Percentiles rank a stretch among this genome's conserved stretches.
These are phyloP conservation scores for Globisporangium radiosum DNA, from an alignment of 352 stramenopile species.

Conservation along the genomic window DNA sequence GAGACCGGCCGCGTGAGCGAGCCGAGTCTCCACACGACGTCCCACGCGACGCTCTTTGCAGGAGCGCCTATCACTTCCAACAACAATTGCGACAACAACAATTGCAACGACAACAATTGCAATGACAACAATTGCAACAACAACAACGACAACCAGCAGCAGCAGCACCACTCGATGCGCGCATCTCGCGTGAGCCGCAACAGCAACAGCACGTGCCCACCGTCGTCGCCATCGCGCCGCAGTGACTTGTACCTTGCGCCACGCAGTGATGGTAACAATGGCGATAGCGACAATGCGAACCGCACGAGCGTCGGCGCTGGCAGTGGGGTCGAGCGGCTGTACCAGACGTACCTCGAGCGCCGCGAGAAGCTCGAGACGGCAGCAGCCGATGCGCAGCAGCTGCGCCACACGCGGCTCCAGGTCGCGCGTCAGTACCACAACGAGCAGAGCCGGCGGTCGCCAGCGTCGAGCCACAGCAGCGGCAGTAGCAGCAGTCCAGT, in stretches of 20 bases:
- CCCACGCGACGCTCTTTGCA: slow-evolving; percentile 3
- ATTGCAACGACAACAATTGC: no score
- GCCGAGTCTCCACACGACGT: slow-evolving; percentile 2
- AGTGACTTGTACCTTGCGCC: slow-evolving; percentile 5
- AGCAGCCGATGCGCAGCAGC: slow-evolving; percentile 1
- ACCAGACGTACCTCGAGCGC: slow-evolving; percentile 7
- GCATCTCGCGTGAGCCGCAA: neutral
- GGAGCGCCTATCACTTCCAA: no score
- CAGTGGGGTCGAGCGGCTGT: slow-evolving; percentile 4
- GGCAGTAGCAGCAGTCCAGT: no score
- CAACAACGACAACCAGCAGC: neutral
- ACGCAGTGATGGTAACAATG: neutral
- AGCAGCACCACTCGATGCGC: neutral
- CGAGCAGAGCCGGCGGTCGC: neutral
- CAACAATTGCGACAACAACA: no score
- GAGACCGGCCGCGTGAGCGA: slow-evolving; percentile 5
- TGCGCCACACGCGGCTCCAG: neutral
- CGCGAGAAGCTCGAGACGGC: slow-evolving; percentile 1
- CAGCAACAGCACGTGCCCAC: neutral
- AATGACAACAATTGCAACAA: no score
- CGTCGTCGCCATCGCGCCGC: neutral
- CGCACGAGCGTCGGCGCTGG: no score
- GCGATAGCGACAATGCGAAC: neutral
- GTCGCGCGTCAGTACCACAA: slow-evolving; percentile 6
- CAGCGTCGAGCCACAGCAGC: no score